phyloP scores from a whole-genome alignment of 129 eudicot genomes.

The Lonicera japonica region DNA sequence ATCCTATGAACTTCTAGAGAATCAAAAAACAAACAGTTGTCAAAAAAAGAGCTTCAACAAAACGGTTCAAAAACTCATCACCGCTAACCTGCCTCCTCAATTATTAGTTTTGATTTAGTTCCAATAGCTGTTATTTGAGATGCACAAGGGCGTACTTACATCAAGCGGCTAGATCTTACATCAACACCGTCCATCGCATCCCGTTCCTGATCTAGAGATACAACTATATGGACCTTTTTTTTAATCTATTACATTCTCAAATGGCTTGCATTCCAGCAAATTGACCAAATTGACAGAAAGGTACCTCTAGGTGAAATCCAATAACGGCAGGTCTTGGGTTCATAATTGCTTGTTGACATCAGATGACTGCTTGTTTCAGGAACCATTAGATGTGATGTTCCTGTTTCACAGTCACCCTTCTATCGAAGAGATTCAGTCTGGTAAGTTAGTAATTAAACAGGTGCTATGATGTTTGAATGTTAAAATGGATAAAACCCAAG shows the following conservation, averaged over 20 bases:
- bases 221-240: conserved; percentile 21
- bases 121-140: conserved; percentile 25
- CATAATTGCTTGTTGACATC: conserved; percentile 9
- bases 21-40: conserved; percentile 11
- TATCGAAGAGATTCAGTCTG: conserved; percentile 19
- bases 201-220: conserved; percentile 20
- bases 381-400: conserved; percentile 6
- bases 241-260: conserved; percentile 7
- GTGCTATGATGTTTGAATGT: too few relatives aligned
- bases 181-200: conserved; percentile 10
- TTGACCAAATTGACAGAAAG: conserved; percentile 12
- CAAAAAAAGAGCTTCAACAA: conserved; percentile 14
- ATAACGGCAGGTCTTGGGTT: neutral
- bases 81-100: conserved; percentile 14
- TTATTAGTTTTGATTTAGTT: neutral
- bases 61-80: conserved; percentile 17
- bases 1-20: conserved; percentile 8
- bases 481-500: too few relatives aligned
- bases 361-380: neutral
- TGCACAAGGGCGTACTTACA: conserved; percentile 1
- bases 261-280: conserved; percentile 13
- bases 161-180: conserved; percentile 20
- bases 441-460: too few relatives aligned
- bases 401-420: conserved; percentile 11
- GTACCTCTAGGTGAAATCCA: conserved; percentile 5